phyloP scores from a whole-genome alignment of 108 stramenopile genomes.

The Stephanodiscus triporus region DNA sequence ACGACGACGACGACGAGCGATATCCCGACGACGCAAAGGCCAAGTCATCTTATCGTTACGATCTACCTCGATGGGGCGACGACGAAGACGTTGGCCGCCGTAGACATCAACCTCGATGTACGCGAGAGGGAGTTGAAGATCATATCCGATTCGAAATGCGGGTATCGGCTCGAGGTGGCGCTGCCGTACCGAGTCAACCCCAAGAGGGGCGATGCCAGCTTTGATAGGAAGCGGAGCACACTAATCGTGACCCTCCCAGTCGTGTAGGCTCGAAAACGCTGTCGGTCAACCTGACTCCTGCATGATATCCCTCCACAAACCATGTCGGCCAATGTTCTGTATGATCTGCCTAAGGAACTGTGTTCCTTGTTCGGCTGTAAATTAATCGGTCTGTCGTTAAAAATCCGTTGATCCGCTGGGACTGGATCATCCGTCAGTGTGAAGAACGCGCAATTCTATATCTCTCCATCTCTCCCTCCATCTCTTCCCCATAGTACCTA shows the following conservation, averaged over 20 bases:
- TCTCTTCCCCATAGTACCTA: too few species aligned
- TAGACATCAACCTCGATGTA: constrained; percentile 31
- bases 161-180: constrained; percentile 14
- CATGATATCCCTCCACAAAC: neutral
- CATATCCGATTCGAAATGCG: neutral
- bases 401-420: too few species aligned
- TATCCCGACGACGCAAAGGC: constrained; percentile 6
- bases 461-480: too few species aligned
- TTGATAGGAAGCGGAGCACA: constrained; percentile 15
- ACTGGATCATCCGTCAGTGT: too few species aligned
- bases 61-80: constrained; percentile 21
- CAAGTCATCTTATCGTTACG: constrained; percentile 27
- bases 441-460: too few species aligned
- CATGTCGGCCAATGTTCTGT: too few species aligned
- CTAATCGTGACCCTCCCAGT: constrained; percentile 37
- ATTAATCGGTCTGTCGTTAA: too few species aligned
- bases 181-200: constrained; percentile 31
- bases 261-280: neutral
- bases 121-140: constrained; percentile 20
- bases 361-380: too few species aligned
- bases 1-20: neutral
- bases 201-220: constrained; percentile 29
- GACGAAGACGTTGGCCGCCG: constrained; percentile 10
- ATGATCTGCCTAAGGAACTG: too few species aligned
- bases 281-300: too few species aligned